A percentile compares a stretch with the other conserved stretches of the same genome.
phyloP scores from a whole-genome alignment of 176 grass and related monocot species.

The Urochloa ruziziensis region DNA sequence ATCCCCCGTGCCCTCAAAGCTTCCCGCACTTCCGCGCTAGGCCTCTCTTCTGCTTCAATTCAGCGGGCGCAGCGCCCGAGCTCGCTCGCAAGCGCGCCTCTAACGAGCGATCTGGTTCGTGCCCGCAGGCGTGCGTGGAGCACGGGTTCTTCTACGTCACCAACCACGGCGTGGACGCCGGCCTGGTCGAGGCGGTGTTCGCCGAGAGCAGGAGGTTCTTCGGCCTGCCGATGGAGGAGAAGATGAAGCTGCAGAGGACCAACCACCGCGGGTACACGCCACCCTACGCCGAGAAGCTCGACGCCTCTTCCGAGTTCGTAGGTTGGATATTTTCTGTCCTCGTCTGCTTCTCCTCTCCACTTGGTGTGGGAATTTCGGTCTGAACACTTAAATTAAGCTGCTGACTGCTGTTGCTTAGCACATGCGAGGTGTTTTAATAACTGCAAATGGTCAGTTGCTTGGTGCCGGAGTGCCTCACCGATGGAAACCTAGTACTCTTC shows the following conservation, averaged over 20 bases:
- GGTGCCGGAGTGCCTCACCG: not conserved
- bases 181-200: conserved; percentile 40
- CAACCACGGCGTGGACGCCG: conserved; percentile 60
- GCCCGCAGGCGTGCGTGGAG: conserved; percentile 71
- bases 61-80: not conserved
- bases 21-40: not conserved
- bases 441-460: not conserved
- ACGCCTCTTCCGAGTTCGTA: conserved; percentile 52
- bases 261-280: conserved; percentile 68
- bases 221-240: conserved; percentile 54
- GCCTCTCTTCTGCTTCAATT: too few species aligned
- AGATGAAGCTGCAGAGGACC: conserved; percentile 54
- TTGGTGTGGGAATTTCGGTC: not conserved
- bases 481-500: not conserved
- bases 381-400: not conserved
- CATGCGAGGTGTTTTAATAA: not conserved
- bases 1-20: too few species aligned
- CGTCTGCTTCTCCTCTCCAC: not conserved
- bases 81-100: not conserved
- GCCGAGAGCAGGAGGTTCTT: conserved; percentile 70
- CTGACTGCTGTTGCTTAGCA: not conserved
- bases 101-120: not conserved
- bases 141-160: conserved; percentile 86
- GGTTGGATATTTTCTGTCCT: conserved; percentile 26
- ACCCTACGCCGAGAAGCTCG: conserved; percentile 67